phyloP scores from a whole-genome alignment of 129 eudicot species.

The Oenanthe sinensis region DNA sequence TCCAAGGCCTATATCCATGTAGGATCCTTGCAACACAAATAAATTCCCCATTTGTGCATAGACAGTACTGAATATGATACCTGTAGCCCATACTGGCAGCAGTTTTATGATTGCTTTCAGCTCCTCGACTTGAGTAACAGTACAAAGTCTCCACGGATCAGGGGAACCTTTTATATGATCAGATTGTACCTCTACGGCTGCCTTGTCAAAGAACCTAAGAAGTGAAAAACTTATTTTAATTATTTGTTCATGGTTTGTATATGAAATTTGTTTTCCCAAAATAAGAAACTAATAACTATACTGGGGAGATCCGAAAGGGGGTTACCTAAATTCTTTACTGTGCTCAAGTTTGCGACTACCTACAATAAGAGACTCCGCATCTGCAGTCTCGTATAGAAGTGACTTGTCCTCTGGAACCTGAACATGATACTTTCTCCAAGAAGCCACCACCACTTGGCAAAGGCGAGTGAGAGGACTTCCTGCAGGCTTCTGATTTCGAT shows the following conservation, averaged over 20 bases:
- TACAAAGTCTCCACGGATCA: constrained; percentile 34
- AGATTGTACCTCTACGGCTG: constrained; percentile 26
- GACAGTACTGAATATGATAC: constrained; percentile 45
- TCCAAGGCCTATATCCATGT: constrained; percentile 35
- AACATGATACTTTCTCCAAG: constrained; percentile 31
- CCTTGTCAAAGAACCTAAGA: constrained; percentile 48
- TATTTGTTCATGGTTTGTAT: background rate
- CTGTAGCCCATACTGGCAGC: constrained; percentile 56
- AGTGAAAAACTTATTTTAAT: background rate
- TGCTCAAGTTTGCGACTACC: constrained; percentile 31
- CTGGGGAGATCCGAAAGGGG: background rate
- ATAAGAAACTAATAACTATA: background rate
- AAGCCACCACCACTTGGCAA: constrained; percentile 51
- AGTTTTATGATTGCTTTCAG: constrained; percentile 39
- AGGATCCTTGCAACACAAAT: constrained; percentile 49
- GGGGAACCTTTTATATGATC: constrained; percentile 19
- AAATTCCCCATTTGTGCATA: constrained; percentile 51
- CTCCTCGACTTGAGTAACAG: constrained; percentile 52
- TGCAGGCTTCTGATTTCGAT: constrained; percentile 46
- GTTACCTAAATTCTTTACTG: constrained; percentile 21
- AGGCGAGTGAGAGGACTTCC: constrained; percentile 58
- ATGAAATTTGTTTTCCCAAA: background rate
- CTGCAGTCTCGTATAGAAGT: constrained; percentile 31
- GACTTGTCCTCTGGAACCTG: constrained; percentile 27
- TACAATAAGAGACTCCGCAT: constrained; percentile 18